A percentile compares a stretch with the other conserved stretches of the same genome.
Evolutionary conservation across 495 filamentous ascomycete genomes (phyloP).

Genomic region (Hypoxylon crocopeplum): DNA sequence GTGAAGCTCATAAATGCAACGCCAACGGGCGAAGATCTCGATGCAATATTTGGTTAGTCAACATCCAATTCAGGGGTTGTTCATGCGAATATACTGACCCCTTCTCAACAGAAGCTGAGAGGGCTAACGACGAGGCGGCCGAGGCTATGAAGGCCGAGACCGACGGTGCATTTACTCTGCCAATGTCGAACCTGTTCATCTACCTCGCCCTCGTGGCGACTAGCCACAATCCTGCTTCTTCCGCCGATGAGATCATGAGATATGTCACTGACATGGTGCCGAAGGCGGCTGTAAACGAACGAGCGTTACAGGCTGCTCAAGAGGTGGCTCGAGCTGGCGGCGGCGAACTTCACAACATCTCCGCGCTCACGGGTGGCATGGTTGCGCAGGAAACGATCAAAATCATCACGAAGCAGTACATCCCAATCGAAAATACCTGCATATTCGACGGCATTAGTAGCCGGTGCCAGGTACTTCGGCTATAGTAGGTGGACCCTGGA

Average conservation of each 20-base stretch:
- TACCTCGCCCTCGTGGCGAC: constrained; percentile 76
- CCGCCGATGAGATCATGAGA: constrained; percentile 54
- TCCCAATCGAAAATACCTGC: constrained; percentile 91
- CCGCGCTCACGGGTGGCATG: constrained; percentile 88
- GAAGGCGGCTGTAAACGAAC: constrained; percentile 51
- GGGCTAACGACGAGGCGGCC: constrained; percentile 52
- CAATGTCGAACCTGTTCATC: constrained; percentile 74
- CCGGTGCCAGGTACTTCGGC: constrained; percentile 72
- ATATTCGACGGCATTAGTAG: constrained; percentile 90
- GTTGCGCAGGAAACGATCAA: constrained; percentile 97
- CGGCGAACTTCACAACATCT: constrained; percentile 92
- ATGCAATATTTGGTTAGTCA: constrained; percentile 39
- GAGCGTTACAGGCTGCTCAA: constrained; percentile 60
- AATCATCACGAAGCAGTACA: constrained; percentile 94
- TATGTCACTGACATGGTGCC: constrained; percentile 49
- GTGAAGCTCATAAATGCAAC: constrained; percentile 78
- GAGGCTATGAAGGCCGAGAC: constrained; percentile 44
- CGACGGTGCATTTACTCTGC: constrained; percentile 44
- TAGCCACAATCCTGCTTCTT: constrained; percentile 50
- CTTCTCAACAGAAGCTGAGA: constrained; percentile 39
- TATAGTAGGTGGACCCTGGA: constrained; percentile 40
- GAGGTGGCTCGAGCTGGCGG: constrained; percentile 80
- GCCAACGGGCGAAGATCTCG: constrained; percentile 32
- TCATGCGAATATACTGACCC: constrained; percentile 16
- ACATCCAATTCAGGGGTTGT: constrained; percentile 2